These are phyloP conservation scores for Cryphonectria carpinicola DNA, from an alignment of 2,329 filamentous ascomycete genomes.

Conservation along the genomic window DNA sequence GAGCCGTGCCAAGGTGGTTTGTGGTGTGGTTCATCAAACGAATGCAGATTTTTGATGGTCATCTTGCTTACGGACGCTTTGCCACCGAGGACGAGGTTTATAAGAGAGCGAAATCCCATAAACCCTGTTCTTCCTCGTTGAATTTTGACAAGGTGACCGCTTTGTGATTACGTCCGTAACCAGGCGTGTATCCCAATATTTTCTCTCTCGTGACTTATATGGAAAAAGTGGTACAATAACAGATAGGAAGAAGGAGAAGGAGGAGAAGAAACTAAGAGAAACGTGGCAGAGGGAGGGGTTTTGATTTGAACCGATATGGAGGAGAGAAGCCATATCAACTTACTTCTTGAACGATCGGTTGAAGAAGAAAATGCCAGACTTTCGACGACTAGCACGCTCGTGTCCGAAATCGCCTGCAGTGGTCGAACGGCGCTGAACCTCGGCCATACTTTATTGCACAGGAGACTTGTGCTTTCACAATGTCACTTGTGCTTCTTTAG, in stretches of 20 bases:
- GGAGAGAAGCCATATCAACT: constrained; percentile 9
- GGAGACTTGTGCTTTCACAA: background rate
- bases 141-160: background rate
- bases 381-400: constrained; percentile 23
- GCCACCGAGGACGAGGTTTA: background rate
- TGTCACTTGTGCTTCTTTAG: background rate
- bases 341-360: constrained; percentile 28
- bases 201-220: background rate
- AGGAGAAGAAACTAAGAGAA: background rate
- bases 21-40: background rate
- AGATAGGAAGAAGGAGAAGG: background rate
- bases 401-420: constrained; percentile 18
- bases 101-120: background rate
- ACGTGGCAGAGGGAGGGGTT: background rate
- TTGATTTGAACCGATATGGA: background rate
- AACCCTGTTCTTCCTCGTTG: background rate
- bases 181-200: background rate
- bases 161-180: background rate
- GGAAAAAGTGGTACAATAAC: background rate
- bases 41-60: background rate
- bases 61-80: background rate
- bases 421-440: constrained; percentile 26
- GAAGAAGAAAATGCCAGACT: constrained; percentile 29
- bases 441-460: constrained; percentile 17
- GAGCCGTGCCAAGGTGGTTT: background rate